Evolutionary conservation across 2,329 filamentous ascomycete species (phyloP).

Genomic region (Rutstroemia sp.): DNA sequence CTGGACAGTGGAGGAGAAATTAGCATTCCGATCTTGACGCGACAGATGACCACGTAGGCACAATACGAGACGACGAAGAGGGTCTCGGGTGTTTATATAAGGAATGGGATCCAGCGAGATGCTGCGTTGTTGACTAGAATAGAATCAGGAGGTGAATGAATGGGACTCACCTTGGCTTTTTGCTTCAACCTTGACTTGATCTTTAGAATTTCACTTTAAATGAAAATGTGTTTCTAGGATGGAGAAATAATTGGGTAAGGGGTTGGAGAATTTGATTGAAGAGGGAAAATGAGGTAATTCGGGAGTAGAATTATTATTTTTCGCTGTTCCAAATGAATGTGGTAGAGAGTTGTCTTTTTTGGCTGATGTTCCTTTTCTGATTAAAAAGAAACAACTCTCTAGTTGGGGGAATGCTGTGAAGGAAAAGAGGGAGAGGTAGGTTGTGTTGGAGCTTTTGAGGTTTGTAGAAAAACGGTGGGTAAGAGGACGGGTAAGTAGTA

Average conservation of each 20-base stretch:
- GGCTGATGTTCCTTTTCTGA: neutral
- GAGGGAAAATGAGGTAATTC: constrained; percentile 1
- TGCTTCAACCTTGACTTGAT: constrained; percentile 8
- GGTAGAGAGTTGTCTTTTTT: constrained; percentile 26
- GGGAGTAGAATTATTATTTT: constrained; percentile 7
- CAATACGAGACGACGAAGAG: neutral
- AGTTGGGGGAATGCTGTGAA: constrained; percentile 28
- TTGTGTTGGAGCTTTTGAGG: neutral
- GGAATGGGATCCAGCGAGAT: too few relatives aligned
- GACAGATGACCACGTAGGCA: neutral
- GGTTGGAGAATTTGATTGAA: constrained; percentile 5
- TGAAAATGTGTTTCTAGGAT: constrained; percentile 1
- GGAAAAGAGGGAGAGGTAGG: neutral
- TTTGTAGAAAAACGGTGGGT: constrained; percentile 8
- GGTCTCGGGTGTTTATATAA: too few relatives aligned
- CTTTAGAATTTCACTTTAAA: neutral
- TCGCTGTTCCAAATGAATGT: constrained; percentile 32
- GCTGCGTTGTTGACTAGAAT: too few relatives aligned
- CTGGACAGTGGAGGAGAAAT: constrained; percentile 10
- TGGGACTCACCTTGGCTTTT: constrained; percentile 18
- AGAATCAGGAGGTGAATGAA: too few relatives aligned
- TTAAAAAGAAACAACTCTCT: constrained; percentile 21
- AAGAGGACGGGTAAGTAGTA: neutral
- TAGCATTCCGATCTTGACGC: constrained; percentile 16
- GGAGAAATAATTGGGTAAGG: constrained; percentile 7